Conservation (phyloP, 2,329 filamentous ascomycete genomes). For the Diaporthe citrichinensis region DNA sequence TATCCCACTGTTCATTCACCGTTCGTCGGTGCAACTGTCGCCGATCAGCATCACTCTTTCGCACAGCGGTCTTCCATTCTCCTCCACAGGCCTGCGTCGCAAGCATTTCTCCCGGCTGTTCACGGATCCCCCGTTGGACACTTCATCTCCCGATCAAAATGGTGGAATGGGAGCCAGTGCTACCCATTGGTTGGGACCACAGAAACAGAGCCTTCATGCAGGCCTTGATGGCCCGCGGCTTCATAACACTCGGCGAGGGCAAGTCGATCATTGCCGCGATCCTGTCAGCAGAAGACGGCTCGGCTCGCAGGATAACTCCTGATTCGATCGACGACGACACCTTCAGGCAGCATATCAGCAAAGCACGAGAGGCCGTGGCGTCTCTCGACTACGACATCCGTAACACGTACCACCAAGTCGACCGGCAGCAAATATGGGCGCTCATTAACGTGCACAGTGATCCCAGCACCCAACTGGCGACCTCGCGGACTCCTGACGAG, state of each 20-base stretch:
- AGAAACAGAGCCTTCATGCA: slow-evolving; percentile 91
- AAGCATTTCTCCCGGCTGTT: neutral
- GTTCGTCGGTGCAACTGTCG: neutral
- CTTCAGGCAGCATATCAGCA: slow-evolving; percentile 77
- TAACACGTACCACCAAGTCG: slow-evolving; percentile 77
- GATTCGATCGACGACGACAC: slow-evolving; percentile 78
- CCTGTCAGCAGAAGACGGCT: slow-evolving; percentile 66
- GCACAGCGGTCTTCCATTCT: neutral
- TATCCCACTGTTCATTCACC: neutral
- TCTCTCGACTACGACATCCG: slow-evolving; percentile 91
- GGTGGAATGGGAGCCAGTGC: slow-evolving; percentile 50
- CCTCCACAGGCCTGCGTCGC: neutral
- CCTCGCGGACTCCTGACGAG: slow-evolving; percentile 84
- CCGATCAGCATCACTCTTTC: neutral
- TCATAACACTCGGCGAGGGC: slow-evolving; percentile 81
- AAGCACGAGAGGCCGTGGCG: slow-evolving; percentile 80
- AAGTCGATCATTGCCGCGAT: slow-evolving; percentile 84
- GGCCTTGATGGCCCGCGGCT: slow-evolving; percentile 83
- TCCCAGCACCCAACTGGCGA: slow-evolving; percentile 87
- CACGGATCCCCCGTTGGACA: neutral
- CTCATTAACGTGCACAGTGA: slow-evolving; percentile 92
- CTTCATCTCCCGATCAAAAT: neutral
- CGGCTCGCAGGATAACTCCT: slow-evolving; percentile 59
- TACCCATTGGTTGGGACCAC: slow-evolving; percentile 63
- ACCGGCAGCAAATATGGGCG: slow-evolving; percentile 79